Percentiles rank a stretch among this genome's conserved stretches.
These are phyloP conservation scores for Aspergillus hortae DNA, from an alignment of 2,329 filamentous ascomycete species.

Conservation along the genomic window DNA sequence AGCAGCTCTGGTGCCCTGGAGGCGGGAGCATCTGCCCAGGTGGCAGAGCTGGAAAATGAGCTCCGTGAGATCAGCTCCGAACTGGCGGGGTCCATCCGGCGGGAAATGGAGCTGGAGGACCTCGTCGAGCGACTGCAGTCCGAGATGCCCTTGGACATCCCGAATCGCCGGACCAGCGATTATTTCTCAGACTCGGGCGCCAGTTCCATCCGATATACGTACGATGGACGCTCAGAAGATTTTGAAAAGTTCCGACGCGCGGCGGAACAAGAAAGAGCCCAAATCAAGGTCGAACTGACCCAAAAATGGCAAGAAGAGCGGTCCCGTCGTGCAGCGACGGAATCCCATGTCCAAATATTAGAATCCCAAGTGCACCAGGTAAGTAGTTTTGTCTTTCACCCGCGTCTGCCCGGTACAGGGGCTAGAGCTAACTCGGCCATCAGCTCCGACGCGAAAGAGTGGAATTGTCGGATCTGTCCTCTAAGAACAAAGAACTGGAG, in stretches of 20 bases:
- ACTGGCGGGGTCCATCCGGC: slow-evolving; percentile 84
- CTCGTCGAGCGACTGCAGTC: slow-evolving; percentile 81
- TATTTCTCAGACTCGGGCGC: slow-evolving; percentile 97
- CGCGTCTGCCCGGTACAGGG: not conserved
- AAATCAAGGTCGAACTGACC: slow-evolving; percentile 78
- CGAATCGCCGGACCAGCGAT: slow-evolving; percentile 80
- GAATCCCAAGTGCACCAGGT: slow-evolving; percentile 71
- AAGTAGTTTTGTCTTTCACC: slow-evolving; percentile 18
- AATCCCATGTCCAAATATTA: slow-evolving; percentile 78
- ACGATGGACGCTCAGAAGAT: slow-evolving; percentile 63
- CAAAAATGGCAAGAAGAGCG: slow-evolving; percentile 86
- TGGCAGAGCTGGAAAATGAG: slow-evolving; percentile 92
- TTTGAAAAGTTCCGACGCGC: slow-evolving; percentile 77
- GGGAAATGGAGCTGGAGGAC: slow-evolving; percentile 96
- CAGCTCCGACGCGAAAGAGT: slow-evolving; percentile 51
- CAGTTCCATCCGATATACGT: slow-evolving; percentile 73
- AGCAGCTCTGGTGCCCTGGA: slow-evolving; percentile 43
- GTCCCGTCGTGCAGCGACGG: slow-evolving; percentile 67
- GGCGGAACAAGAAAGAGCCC: slow-evolving; percentile 87
- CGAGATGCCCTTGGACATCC: slow-evolving; percentile 56
- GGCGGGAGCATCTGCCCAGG: slow-evolving; percentile 52
- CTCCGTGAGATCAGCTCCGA: slow-evolving; percentile 89
- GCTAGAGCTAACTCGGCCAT: slow-evolving; percentile 12
- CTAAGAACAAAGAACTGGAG: slow-evolving; percentile 73
- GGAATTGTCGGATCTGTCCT: slow-evolving; percentile 47